These are phyloP conservation scores for Acanthamoeba quina DNA, from an alignment of 208 protist species.

Conservation along the genomic window DNA sequence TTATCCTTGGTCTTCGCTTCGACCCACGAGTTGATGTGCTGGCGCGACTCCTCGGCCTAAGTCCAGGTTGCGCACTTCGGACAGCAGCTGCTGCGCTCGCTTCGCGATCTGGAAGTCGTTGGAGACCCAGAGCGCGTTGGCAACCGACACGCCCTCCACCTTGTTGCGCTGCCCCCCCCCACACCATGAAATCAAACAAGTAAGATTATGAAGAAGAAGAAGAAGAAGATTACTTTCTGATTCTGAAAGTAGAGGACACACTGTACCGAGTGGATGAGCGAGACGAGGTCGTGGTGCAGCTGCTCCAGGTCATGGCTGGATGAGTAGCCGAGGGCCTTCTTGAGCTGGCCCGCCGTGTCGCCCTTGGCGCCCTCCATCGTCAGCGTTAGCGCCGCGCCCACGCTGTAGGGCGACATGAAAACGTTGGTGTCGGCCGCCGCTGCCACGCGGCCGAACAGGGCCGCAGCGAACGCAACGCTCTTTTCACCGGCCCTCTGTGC, in stretches of 20 bases:
- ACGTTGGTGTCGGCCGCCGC: neutral
- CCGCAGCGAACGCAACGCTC: neutral
- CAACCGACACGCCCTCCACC: neutral
- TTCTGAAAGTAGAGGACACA: too few relatives aligned
- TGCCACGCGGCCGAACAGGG: neutral
- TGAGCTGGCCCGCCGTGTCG: neutral
- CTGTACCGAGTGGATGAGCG: neutral
- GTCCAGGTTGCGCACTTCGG: constrained; percentile 12
- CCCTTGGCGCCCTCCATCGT: neutral
- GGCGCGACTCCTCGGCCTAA: neutral
- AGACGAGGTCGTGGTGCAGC: neutral
- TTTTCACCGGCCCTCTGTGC: neutral
- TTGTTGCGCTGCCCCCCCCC: neutral
- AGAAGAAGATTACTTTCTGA: too few relatives aligned
- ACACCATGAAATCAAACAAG: neutral
- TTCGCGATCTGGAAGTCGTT: neutral
- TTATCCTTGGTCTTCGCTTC: constrained; percentile 8
- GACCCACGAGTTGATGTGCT: constrained; percentile 45
- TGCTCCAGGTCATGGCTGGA: neutral
- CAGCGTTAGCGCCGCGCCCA: neutral
- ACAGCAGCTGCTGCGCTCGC: neutral
- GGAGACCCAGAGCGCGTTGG: constrained; percentile 15
- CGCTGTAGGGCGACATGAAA: neutral
- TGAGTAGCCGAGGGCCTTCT: neutral
- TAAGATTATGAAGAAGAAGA: too few relatives aligned